phyloP scores from a whole-genome alignment of 768 basidiomycete species.

The Grammothele lineata region DNA sequence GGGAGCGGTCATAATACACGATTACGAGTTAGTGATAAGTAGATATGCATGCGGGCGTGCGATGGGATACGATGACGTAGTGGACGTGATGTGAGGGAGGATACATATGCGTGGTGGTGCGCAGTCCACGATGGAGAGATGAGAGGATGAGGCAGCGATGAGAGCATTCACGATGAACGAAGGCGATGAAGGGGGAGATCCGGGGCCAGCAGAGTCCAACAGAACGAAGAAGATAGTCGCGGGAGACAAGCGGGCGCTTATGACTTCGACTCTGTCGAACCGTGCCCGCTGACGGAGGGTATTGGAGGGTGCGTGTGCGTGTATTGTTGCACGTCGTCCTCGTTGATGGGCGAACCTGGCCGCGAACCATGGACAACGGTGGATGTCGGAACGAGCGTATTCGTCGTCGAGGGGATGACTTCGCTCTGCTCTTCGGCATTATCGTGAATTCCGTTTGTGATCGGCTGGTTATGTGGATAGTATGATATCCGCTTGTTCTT shows the following conservation, averaged over 20 bases:
- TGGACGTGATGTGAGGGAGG: background rate
- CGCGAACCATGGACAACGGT: slow-evolving; percentile 40
- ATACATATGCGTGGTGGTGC: background rate
- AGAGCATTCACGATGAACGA: slow-evolving; percentile 3
- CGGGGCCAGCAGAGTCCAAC: slow-evolving; percentile 1
- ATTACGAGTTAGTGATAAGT: slow-evolving; percentile 14
- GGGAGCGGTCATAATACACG: slow-evolving; percentile 5
- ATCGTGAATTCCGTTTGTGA: slow-evolving; percentile 24
- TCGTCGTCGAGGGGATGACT: slow-evolving; percentile 33
- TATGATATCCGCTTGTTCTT: slow-evolving; percentile 73
- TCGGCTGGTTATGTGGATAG: slow-evolving; percentile 80
- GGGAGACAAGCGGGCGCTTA: no score
- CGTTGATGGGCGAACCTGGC: slow-evolving; percentile 34
- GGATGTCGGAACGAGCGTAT: slow-evolving; percentile 39
- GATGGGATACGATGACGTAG: background rate
- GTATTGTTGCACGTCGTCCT: slow-evolving; percentile 7
- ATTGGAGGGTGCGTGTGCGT: slow-evolving; percentile 17
- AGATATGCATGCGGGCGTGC: slow-evolving; percentile 2
- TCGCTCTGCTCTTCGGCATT: slow-evolving; percentile 23
- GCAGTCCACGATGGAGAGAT: slow-evolving; percentile 8
- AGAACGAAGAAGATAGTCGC: slow-evolving; percentile 1
- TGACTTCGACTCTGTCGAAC: background rate
- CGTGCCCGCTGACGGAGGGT: slow-evolving; percentile 32
- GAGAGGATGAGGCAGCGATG: no score
- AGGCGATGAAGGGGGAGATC: background rate